A percentile compares a stretch with the other conserved stretches of the same genome.
Conservation (phyloP, 2,329 filamentous ascomycete genomes). For the Xylariaceae sp. region DNA sequence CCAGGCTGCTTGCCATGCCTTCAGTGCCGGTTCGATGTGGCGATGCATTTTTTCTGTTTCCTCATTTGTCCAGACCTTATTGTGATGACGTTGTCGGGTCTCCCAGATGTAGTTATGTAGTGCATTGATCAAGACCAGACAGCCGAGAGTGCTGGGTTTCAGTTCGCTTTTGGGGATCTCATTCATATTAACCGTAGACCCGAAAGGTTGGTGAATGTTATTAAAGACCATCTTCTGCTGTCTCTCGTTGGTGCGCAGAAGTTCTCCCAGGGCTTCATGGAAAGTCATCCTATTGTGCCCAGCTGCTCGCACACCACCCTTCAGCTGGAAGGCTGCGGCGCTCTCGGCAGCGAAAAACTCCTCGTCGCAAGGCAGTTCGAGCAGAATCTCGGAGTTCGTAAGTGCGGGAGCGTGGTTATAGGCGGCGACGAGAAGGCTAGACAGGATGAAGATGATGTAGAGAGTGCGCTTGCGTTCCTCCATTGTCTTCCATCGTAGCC, state of each 20-base stretch:
- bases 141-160: conserved; percentile 86
- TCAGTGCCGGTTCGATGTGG: conserved; percentile 88
- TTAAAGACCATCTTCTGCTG: conserved; percentile 49
- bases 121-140: conserved; percentile 86
- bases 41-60: conserved; percentile 96
- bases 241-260: conserved; percentile 72
- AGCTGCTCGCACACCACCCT: conserved; percentile 67
- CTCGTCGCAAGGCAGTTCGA: conserved; percentile 90
- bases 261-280: conserved; percentile 72
- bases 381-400: conserved; percentile 87
- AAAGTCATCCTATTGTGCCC: conserved; percentile 73
- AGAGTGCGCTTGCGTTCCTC: conserved; percentile 93
- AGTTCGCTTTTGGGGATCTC: conserved; percentile 59
- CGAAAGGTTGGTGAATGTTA: conserved; percentile 41
- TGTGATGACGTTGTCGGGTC: conserved; percentile 83
- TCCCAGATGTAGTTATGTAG: conserved; percentile 99
- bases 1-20: conserved; percentile 94
- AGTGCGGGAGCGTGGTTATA: conserved; percentile 91
- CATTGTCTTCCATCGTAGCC: conserved; percentile 81
- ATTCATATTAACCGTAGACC: conserved; percentile 38
- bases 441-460: conserved; percentile 86
- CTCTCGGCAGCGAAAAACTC: conserved; percentile 83
- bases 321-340: conserved; percentile 73
- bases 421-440: conserved; percentile 83
- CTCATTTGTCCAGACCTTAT: conserved; percentile 82